phyloP scores from a whole-genome alignment of 495 filamentous ascomycete genomes.

The Echria macrotheca region DNA sequence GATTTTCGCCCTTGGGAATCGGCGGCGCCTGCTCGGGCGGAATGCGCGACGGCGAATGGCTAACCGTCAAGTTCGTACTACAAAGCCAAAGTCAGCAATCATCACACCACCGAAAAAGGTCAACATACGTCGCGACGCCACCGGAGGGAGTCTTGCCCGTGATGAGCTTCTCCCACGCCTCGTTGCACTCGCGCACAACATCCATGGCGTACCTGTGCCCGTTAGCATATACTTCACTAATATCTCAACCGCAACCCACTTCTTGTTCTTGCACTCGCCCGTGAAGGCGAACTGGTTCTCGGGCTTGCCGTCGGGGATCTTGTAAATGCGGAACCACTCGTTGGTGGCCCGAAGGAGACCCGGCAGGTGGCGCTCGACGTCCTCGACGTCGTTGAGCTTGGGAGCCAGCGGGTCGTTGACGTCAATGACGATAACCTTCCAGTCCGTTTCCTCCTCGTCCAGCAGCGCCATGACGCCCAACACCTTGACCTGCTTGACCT shows the following conservation, averaged over 20 bases:
- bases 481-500: slow-evolving; percentile 99
- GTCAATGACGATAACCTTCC: slow-evolving; percentile 99
- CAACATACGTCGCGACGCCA: slow-evolving; percentile 75
- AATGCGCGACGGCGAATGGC: slow-evolving; percentile 62
- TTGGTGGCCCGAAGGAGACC: slow-evolving; percentile 96
- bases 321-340: slow-evolving; percentile 99
- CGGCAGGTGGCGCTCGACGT: slow-evolving; percentile 97
- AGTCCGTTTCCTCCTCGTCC: slow-evolving; percentile 99
- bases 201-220: slow-evolving; percentile 93
- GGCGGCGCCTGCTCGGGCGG: slow-evolving; percentile 58
- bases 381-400: slow-evolving; percentile 98
- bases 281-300: slow-evolving; percentile 99
- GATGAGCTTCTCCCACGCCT: slow-evolving; percentile 95
- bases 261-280: slow-evolving; percentile 99
- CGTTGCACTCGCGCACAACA: slow-evolving; percentile 88
- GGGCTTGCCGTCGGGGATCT: slow-evolving; percentile 99
- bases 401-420: slow-evolving; percentile 92
- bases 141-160: slow-evolving; percentile 75
- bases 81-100: no score
- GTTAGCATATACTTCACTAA: no score
- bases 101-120: no score
- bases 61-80: slow-evolving; percentile 74
- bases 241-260: no score
- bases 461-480: slow-evolving; percentile 98
- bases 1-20: slow-evolving; percentile 70